phyloP scores from a whole-genome alignment of 2,329 filamentous ascomycete genomes.

The Aquanectria penicillioides region DNA sequence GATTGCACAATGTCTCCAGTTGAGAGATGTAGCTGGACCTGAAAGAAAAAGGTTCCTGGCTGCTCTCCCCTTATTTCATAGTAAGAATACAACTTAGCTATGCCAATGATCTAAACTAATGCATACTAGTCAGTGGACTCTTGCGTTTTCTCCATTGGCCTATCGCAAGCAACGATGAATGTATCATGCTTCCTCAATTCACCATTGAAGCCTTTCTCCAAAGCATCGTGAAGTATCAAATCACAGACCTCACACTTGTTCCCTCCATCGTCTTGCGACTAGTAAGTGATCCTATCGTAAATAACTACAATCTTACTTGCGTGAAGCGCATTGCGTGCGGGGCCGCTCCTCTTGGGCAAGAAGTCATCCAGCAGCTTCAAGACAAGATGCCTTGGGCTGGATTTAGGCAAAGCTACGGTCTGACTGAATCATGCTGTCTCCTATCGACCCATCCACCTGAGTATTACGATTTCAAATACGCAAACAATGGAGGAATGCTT shows the following conservation, averaged over 20 bases:
- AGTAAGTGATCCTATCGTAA: slow-evolving; percentile 31
- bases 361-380: slow-evolving; percentile 22
- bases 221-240: slow-evolving; percentile 28
- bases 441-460: slow-evolving; percentile 81
- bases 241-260: slow-evolving; percentile 38
- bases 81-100: no score
- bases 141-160: slow-evolving; percentile 31
- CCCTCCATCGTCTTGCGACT: slow-evolving; percentile 39
- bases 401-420: slow-evolving; percentile 71
- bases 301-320: slow-evolving; percentile 23
- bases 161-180: slow-evolving; percentile 33
- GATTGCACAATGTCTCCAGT: slow-evolving; percentile 32
- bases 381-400: slow-evolving; percentile 23
- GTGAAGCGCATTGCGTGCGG: slow-evolving; percentile 26
- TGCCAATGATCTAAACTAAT: no score
- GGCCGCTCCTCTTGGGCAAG: slow-evolving; percentile 27
- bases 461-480: slow-evolving; percentile 60
- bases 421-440: slow-evolving; percentile 81
- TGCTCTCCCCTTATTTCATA: slow-evolving; percentile 41
- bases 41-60: slow-evolving; percentile 27
- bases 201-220: slow-evolving; percentile 34
- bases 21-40: slow-evolving; percentile 10
- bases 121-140: slow-evolving; percentile 15
- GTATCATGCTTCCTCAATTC: slow-evolving; percentile 36
- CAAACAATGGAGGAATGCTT: slow-evolving; percentile 18